Percentiles rank a stretch among this genome's conserved stretches.
Conservation (phyloP, 306 rosid species). For the Cicer yamashitae region DNA sequence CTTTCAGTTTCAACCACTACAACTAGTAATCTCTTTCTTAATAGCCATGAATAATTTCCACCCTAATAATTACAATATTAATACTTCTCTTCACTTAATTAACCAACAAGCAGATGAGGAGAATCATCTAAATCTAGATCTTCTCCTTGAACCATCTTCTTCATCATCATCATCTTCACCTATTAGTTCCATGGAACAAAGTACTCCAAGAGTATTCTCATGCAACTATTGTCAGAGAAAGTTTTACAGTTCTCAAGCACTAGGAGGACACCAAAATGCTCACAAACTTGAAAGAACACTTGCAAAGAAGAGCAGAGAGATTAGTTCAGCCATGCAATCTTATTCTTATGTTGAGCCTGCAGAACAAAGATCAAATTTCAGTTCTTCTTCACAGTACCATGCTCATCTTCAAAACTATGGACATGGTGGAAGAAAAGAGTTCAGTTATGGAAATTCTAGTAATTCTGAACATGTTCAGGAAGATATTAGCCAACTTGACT, state of each 20-base stretch:
- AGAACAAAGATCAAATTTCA: constrained; percentile 17
- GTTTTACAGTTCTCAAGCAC: constrained; percentile 86
- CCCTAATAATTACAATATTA: constrained; percentile 32
- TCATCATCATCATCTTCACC: constrained; percentile 57
- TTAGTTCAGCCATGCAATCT: constrained; percentile 48
- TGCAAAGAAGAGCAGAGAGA: constrained; percentile 85
- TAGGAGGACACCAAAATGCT: constrained; percentile 96
- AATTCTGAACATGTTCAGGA: constrained; percentile 62
- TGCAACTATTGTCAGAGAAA: constrained; percentile 92
- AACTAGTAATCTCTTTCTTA: constrained; percentile 9
- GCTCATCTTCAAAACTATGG: constrained; percentile 26
- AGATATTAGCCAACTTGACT: constrained; percentile 73
- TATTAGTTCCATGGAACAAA: constrained; percentile 46
- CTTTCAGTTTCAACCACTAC: constrained; percentile 30
- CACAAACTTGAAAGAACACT: constrained; percentile 87
- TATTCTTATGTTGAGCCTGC: constrained; percentile 27
- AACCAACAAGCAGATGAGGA: constrained; percentile 43
- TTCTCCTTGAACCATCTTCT: constrained; percentile 65
- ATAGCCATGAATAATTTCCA: constrained; percentile 69
- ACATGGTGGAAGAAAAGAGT: constrained; percentile 44
- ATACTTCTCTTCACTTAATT: constrained; percentile 55
- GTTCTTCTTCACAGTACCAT: constrained; percentile 18
- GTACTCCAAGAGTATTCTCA: constrained; percentile 56
- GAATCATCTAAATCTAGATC: constrained; percentile 60
- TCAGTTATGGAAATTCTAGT: constrained; percentile 41